Percentiles rank a stretch among this genome's conserved stretches.
Evolutionary conservation across 2,329 filamentous ascomycete species (phyloP).

Genomic region (Beauveria varroae): DNA sequence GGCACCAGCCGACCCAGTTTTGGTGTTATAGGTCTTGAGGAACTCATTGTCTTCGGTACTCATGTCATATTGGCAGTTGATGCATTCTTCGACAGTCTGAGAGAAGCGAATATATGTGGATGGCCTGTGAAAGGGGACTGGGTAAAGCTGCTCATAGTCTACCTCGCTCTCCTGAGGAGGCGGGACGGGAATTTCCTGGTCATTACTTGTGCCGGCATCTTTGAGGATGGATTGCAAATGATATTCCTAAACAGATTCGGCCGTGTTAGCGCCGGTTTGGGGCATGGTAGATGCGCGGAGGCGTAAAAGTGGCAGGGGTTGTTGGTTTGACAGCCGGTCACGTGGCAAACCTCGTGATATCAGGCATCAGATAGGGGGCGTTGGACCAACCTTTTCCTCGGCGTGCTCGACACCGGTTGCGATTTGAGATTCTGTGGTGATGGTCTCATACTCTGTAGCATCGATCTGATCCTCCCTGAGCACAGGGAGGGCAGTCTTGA

Average conservation of each 20-base stretch:
- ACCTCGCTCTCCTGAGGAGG: slow-evolving; percentile 57
- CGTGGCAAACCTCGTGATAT: slow-evolving; percentile 44
- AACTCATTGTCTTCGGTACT: slow-evolving; percentile 82
- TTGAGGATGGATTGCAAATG: slow-evolving; percentile 79
- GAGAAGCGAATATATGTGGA: slow-evolving; percentile 96
- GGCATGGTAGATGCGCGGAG: slow-evolving; percentile 3
- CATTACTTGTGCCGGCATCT: slow-evolving; percentile 46
- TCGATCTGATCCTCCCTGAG: slow-evolving; percentile 89
- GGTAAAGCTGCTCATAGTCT: slow-evolving; percentile 86
- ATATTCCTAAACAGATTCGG: slow-evolving; percentile 60
- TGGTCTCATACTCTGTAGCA: slow-evolving; percentile 74
- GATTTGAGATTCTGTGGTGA: slow-evolving; percentile 76
- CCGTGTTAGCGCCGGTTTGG: slow-evolving; percentile 5
- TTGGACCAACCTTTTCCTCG: slow-evolving; percentile 84
- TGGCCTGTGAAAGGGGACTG: slow-evolving; percentile 70
- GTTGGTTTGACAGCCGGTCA: slow-evolving; percentile 27
- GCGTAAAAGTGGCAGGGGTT: slow-evolving; percentile 14
- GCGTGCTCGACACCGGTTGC: slow-evolving; percentile 95
- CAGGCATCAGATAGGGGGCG: slow-evolving; percentile 21
- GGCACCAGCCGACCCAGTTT: slow-evolving; percentile 53
- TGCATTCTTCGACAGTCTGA: slow-evolving; percentile 93
- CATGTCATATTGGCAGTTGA: slow-evolving; percentile 89
- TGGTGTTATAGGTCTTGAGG: slow-evolving; percentile 76
- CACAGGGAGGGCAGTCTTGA: slow-evolving; percentile 80
- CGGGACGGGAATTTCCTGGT: slow-evolving; percentile 58